Evolutionary conservation across 352 stramenopile genomes (phyloP).

Genomic region (Pythium phragmiticola): DNA sequence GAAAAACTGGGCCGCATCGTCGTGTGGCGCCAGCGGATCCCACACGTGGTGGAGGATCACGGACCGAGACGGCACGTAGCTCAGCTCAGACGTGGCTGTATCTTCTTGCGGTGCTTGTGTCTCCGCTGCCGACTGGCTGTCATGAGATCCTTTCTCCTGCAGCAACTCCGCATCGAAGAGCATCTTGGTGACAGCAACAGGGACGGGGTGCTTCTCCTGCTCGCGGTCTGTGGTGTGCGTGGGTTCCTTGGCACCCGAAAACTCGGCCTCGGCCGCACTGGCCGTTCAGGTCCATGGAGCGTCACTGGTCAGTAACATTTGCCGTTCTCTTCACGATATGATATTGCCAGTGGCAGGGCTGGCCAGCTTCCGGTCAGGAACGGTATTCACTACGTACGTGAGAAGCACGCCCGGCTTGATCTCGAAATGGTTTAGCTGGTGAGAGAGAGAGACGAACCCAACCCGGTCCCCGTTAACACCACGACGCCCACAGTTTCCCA

Average conservation of each 20-base stretch:
- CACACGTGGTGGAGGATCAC: slow-evolving; percentile 64
- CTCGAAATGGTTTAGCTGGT: slow-evolving; percentile 75
- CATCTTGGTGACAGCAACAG: not conserved
- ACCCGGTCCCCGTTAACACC: not conserved
- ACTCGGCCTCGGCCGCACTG: slow-evolving; percentile 22
- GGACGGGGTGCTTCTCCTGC: not conserved
- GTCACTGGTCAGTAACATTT: not conserved
- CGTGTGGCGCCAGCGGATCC: slow-evolving; percentile 51
- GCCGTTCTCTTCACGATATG: not conserved
- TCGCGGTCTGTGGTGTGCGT: not conserved
- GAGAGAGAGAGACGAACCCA: not conserved
- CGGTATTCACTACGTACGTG: slow-evolving; percentile 44
- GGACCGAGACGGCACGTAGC: slow-evolving; percentile 49
- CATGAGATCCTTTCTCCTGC: not conserved
- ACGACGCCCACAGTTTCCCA: slow-evolving; percentile 8
- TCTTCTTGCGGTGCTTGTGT: not conserved
- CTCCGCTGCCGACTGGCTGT: not conserved
- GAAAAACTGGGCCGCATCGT: slow-evolving; percentile 54
- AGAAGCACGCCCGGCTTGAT: slow-evolving; percentile 84
- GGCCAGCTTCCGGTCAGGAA: not conserved
- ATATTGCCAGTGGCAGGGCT: not conserved
- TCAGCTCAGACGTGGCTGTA: not conserved
- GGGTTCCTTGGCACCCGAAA: not conserved
- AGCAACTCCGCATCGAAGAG: slow-evolving; percentile 3
- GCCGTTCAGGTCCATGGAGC: not conserved